phyloP scores from a whole-genome alignment of 83 land plant genomes.

The Picea abies region DNA sequence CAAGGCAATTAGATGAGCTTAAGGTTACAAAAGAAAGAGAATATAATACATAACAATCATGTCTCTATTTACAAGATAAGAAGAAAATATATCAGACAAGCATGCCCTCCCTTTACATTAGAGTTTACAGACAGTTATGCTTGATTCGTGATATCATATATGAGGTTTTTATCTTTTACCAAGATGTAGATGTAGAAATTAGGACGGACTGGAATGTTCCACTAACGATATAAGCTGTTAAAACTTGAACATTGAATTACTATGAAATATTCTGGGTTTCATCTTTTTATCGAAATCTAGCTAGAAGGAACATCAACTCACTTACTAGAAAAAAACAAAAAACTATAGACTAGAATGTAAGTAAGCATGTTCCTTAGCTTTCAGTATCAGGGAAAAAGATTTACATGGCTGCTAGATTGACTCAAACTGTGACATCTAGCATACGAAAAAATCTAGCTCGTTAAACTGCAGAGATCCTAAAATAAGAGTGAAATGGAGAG shows the following conservation, averaged over 20 bases:
- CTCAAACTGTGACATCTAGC: background rate
- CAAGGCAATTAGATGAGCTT: conserved; percentile 5
- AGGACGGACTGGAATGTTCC: too few relatives aligned
- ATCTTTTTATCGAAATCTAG: too few relatives aligned
- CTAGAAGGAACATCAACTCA: too few relatives aligned
- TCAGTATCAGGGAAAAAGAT: background rate
- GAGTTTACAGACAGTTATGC: background rate
- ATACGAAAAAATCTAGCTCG: background rate
- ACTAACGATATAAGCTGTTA: too few relatives aligned
- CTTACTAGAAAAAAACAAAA: background rate
- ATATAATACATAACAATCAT: background rate
- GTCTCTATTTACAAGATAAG: background rate
- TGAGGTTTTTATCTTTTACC: background rate
- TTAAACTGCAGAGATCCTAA: background rate
- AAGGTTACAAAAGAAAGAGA: background rate
- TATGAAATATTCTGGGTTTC: too few relatives aligned
- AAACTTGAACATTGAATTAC: too few relatives aligned
- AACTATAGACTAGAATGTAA: background rate
- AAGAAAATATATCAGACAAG: background rate
- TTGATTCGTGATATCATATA: background rate
- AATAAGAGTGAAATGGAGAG: background rate
- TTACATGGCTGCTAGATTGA: background rate
- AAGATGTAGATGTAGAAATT: too few relatives aligned
- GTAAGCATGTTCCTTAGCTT: background rate
- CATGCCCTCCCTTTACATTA: background rate